Conservation (phyloP, 345 rosid genomes). For the Hibiscus trionum region DNA sequence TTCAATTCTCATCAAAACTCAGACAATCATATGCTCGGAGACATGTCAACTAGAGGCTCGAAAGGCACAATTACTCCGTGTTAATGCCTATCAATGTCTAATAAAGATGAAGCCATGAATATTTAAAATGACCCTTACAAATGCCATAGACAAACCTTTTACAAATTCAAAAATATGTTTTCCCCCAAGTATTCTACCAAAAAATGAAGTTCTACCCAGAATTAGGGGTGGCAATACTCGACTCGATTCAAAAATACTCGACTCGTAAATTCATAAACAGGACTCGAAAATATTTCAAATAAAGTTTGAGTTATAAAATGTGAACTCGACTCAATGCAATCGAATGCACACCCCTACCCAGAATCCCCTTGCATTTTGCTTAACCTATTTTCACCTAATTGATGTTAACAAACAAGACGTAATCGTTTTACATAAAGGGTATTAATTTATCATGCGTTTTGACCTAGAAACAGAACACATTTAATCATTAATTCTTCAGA, state of each 20-base stretch:
- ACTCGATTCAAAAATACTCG: no score
- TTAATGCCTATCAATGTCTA: background rate
- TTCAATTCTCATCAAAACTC: background rate
- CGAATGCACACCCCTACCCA: background rate
- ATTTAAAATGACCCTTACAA: background rate
- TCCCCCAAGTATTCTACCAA: background rate
- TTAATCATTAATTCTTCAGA: background rate
- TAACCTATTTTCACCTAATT: background rate
- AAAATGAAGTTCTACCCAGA: background rate
- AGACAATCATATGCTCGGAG: background rate
- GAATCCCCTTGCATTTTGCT: background rate
- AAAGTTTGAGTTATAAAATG: no score
- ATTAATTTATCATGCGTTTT: background rate
- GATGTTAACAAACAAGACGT: background rate
- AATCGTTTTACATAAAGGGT: background rate
- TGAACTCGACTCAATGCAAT: no score
- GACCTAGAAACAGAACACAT: background rate
- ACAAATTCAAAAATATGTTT: background rate
- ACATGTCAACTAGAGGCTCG: background rate
- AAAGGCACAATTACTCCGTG: background rate
- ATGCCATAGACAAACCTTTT: background rate
- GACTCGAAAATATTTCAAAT: no score
- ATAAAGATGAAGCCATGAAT: background rate
- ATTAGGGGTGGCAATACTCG: no score
- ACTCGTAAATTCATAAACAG: no score